Percentiles rank a stretch among this genome's conserved stretches.
These are phyloP conservation scores for Porodaedalea pini DNA, from an alignment of 1,284 basidiomycete genomes.

Conservation along the genomic window DNA sequence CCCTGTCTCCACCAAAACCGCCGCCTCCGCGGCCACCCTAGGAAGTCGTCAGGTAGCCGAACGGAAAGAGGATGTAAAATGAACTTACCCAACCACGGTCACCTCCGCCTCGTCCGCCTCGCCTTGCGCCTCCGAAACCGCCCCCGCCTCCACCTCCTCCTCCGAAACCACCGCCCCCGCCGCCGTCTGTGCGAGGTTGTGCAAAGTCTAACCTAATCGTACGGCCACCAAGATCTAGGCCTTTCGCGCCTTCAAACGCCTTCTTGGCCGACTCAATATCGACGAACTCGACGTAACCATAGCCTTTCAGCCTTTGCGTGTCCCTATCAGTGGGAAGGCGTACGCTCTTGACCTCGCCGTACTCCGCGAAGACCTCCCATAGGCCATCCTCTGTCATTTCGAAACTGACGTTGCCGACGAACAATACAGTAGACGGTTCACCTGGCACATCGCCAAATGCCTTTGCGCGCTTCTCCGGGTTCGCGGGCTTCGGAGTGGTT, in stretches of 20 bases:
- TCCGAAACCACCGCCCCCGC: constrained; percentile 47
- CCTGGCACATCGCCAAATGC: constrained; percentile 72
- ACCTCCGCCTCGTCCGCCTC: constrained; percentile 29
- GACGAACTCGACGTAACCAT: constrained; percentile 94
- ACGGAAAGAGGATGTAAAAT: constrained; percentile 3
- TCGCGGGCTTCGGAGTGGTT: constrained; percentile 53
- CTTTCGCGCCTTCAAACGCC: constrained; percentile 71
- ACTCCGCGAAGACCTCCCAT: constrained; percentile 91
- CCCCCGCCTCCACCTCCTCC: constrained; percentile 36
- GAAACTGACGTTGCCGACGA: constrained; percentile 91
- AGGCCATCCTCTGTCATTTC: constrained; percentile 78
- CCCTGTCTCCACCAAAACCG: constrained; percentile 34
- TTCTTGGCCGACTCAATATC: constrained; percentile 78
- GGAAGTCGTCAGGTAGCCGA: constrained; percentile 5
- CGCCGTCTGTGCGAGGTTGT: constrained; percentile 70
- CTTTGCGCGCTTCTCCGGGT: constrained; percentile 72
- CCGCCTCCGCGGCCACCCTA: constrained; percentile 44
- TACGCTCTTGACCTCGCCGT: constrained; percentile 86
- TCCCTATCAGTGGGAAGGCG: constrained; percentile 94
- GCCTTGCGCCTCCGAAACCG: constrained; percentile 22
- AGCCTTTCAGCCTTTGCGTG: constrained; percentile 89
- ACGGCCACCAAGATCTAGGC: constrained; percentile 82
- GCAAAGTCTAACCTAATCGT: constrained; percentile 86
- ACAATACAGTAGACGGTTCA: constrained; percentile 75
- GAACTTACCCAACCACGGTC: constrained; percentile 38